These are phyloP conservation scores for Cynara cardunculus DNA, from an alignment of 129 eudicot genomes.

Conservation along the genomic window DNA sequence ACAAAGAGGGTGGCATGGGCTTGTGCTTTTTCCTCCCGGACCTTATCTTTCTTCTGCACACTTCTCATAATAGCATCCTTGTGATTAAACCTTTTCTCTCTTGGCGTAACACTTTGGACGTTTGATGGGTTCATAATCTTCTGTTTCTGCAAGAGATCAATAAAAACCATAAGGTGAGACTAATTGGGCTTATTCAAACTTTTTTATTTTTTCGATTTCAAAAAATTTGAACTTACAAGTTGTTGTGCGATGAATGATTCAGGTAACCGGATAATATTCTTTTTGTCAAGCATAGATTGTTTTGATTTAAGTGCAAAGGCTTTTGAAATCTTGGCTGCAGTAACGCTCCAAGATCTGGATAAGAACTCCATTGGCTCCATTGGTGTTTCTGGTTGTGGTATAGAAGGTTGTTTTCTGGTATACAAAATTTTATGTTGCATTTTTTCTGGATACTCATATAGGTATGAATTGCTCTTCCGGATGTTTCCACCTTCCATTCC, in stretches of 20 bases:
- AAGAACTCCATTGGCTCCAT: constrained; percentile 83
- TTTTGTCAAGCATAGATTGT: constrained; percentile 19
- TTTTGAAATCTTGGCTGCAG: constrained; percentile 69
- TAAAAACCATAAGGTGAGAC: background rate
- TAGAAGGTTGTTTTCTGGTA: constrained; percentile 21
- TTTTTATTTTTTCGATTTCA: background rate
- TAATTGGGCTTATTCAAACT: too few relatives aligned
- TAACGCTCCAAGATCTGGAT: constrained; percentile 86
- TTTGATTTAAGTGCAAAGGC: constrained; percentile 57
- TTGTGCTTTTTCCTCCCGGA: constrained; percentile 58
- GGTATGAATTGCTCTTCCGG: constrained; percentile 28
- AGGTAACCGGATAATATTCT: constrained; percentile 28
- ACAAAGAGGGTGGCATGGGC: constrained; percentile 65
- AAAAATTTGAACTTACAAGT: constrained; percentile 21
- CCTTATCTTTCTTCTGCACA: constrained; percentile 66
- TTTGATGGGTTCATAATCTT: constrained; percentile 18
- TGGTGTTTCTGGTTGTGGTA: constrained; percentile 75
- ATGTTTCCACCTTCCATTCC: constrained; percentile 36
- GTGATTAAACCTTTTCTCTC: constrained; percentile 55
- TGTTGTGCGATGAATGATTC: constrained; percentile 35
- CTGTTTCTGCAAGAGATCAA: constrained; percentile 27
- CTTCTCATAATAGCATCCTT: constrained; percentile 17
- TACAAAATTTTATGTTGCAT: constrained; percentile 21
- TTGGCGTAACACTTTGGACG: constrained; percentile 22
- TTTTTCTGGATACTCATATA: constrained; percentile 27